Base-by-base conservation (phyloP, 805 yeast genomes). In the baker's yeast (Saccharomyces cerevisiae) region DNA sequence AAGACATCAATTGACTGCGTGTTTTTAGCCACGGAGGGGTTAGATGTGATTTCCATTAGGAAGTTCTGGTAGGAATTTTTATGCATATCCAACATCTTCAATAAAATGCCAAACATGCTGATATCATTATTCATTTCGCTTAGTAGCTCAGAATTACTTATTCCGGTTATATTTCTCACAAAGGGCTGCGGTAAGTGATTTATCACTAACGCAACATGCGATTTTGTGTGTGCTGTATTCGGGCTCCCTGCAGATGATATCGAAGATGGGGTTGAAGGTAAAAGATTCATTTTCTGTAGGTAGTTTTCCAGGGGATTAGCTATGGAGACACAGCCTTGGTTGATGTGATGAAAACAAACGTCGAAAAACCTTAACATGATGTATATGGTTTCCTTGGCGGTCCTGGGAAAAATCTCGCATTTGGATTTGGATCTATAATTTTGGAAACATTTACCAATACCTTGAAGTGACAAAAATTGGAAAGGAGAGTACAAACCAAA, bases 331-430 rank as follows among this genome's bases (percentile, higher is more conserved):
- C 61, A 57, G 28, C 59, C 54, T 48, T 58, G 60, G 26, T 54
- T 59, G 13, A 67, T 32, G 43, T 65, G 63, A 14, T 57, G 55
- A 10, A 60, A 53, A 51, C 64, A 63, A 53, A 64, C 57, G 54
- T 69, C 72, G 47, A 66, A 67, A 55, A 62, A 66, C 47, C 69
- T 55, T 21, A 69, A 51, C 10, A 66, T 54, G 10, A 69, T 31
- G 53, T 68, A 69, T 8, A 69, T 51, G 11, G 66, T 62, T 47
- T 67, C 68, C 70, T 54, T 57, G 48, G 53, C 77, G 74, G 57
- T 85, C 82, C 62, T 83, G 84, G 53, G 30, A 27, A 31, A 31
- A 29, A n/a, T 30, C 27, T 26, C 49, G 49, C 47, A 46, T 48
- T 47, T 31, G 31, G 46, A 10, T 32, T 48, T 21, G 58, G 43